Conservation (phyloP, 1,139 yeast genomes). For the Magnusiomyces tetraspermus region DNA sequence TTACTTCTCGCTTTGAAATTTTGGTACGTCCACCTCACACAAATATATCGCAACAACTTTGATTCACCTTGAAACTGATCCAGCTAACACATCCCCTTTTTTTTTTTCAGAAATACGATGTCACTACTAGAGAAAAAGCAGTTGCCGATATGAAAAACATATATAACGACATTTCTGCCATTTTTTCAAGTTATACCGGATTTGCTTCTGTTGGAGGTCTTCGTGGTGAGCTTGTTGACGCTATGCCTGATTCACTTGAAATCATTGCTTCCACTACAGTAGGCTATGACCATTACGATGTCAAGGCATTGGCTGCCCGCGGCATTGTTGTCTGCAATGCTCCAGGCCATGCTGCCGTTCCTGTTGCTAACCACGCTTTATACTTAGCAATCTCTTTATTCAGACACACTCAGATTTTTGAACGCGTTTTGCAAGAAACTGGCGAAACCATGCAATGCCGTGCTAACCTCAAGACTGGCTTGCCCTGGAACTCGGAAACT, state of each 20-base stretch:
- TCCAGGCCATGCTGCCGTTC: conserved; percentile 43
- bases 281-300: conserved; percentile 58
- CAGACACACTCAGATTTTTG: conserved; percentile 49
- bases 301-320: conserved; percentile 33
- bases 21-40: background rate
- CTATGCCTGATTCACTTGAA: conserved; percentile 45
- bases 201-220: conserved; percentile 22
- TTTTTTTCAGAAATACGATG: conserved; percentile 10
- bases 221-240: conserved; percentile 37
- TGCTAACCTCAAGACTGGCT: conserved; percentile 13
- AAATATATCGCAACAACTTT: background rate
- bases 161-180: conserved; percentile 17
- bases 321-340: conserved; percentile 56
- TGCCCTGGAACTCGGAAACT: conserved; percentile 17
- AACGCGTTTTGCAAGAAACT: conserved; percentile 34
- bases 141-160: conserved; percentile 16
- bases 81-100: too few species aligned
- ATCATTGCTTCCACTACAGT: conserved; percentile 60
- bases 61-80: background rate
- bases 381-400: conserved; percentile 51
- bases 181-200: conserved; percentile 21
- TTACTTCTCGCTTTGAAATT: conserved; percentile 5
- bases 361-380: conserved; percentile 73
- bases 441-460: conserved; percentile 35
- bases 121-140: conserved; percentile 17